Conservation (phyloP, 139 green algal genomes). For the Deuterostichococcus epilithicus region DNA sequence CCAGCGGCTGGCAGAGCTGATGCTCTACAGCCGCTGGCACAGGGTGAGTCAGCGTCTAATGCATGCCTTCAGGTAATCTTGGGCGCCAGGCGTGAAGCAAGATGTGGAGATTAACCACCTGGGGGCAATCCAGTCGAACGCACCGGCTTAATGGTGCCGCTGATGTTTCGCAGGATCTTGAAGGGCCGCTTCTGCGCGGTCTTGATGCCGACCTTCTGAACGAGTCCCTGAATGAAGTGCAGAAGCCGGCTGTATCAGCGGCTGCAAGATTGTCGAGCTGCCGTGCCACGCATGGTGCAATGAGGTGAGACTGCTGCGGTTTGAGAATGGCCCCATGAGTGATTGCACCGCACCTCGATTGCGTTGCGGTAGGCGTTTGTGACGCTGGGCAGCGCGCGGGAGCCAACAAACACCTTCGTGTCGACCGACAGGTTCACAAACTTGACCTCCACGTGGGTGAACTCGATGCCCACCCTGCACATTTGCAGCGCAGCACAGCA, state of each 20-base stretch:
- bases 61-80: too few species aligned
- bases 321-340: too few species aligned
- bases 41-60: too few species aligned
- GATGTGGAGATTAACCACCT: too few species aligned
- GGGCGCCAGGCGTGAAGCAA: too few species aligned
- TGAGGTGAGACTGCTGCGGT: too few species aligned
- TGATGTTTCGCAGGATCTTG: conserved; percentile 32
- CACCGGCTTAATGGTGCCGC: conserved; percentile 30
- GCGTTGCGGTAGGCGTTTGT: conserved; percentile 8
- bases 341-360: conserved; percentile 12
- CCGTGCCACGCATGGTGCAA: too few species aligned
- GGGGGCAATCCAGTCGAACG: too few species aligned
- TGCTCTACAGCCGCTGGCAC: too few species aligned
- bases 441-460: conserved; percentile 13
- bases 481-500: neutral
- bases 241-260: too few species aligned
- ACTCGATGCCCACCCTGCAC: conserved; percentile 21
- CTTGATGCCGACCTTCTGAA: neutral
- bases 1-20: too few species aligned
- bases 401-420: conserved; percentile 3
- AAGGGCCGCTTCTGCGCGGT: neutral
- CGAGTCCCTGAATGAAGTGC: neutral
- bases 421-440: conserved; percentile 23
- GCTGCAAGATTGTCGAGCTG: too few species aligned
- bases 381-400: conserved; percentile 12